Evolutionary conservation across 805 yeast genomes (phyloP), one percentile per base, ranked within the genome.

Genomic region (Lachancea meyersii): DNA sequence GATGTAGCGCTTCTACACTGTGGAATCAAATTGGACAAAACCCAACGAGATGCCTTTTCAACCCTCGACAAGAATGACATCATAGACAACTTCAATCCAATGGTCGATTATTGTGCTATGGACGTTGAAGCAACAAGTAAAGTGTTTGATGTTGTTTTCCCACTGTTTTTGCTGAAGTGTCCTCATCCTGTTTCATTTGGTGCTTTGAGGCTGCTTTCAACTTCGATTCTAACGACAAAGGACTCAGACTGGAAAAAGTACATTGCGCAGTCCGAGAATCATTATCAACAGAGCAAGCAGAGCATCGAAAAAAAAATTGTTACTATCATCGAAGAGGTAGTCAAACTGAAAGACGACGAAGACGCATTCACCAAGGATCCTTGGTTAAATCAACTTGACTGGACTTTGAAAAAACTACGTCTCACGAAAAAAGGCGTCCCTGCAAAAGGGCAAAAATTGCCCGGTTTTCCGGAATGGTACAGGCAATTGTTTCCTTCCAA

Each of bases 131-230:
- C 82, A 1, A 93, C 98, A 0, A 82, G 73, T 53, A 66, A 67
- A 46, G 86, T 91, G 2, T 80, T 81, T 49, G 68, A 72, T 45
- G 77, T 77, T 45, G 75, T 88, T 0, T 76, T 80, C 24, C 96
- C 96, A 1, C 65, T 68, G 27, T 93, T 86, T 55, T 60, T 75
- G 21, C 54, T 68, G 24, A 73, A 77, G 39, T 79, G 89, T 34
- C 96, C 98, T 0, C 98, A 93, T 62, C 97, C 98, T 0, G 95
- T 91, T 2, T 85, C 95, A 13, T 83, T 89, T 66, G 89, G 93
- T 1, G 96, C 96, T 2, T 66, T 93, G 35, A 71, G 82, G 50
- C 81, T 78, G 43, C 68, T 93, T 55, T 80, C 88, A 8, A 72
- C 82, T 17, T 75, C 85, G 35, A 76, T 89, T 38, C 64, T 94